Evolutionary conservation across 139 green algal genomes (phyloP).

Genomic region (Chlamydomonas applanata): DNA sequence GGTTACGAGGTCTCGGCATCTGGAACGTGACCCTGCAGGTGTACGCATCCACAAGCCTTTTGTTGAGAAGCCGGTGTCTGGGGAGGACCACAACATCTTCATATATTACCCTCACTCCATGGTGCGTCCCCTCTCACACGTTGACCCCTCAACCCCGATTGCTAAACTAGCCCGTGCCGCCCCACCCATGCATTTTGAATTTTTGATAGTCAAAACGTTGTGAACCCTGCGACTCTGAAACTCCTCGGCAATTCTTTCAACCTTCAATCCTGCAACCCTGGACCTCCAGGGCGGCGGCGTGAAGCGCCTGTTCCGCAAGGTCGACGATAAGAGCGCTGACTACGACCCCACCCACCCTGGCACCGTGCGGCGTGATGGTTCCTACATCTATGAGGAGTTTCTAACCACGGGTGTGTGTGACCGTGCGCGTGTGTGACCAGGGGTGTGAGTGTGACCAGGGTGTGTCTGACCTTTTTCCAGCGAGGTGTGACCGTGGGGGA

Average conservation of each 20-base stretch:
- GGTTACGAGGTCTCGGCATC: too few relatives aligned
- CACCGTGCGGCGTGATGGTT: slow-evolving; percentile 79
- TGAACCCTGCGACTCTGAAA: too few relatives aligned
- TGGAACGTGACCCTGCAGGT: neutral
- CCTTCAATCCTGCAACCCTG: too few relatives aligned
- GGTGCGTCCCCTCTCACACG: too few relatives aligned
- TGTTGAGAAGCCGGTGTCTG: slow-evolving; percentile 94
- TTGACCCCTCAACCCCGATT: too few relatives aligned
- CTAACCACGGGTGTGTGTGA: slow-evolving; percentile 68
- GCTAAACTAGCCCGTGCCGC: too few relatives aligned
- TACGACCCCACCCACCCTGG: slow-evolving; percentile 84
- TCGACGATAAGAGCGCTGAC: slow-evolving; percentile 79
- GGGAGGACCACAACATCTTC: slow-evolving; percentile 95
- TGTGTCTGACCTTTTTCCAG: too few relatives aligned
- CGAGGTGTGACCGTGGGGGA: too few relatives aligned
- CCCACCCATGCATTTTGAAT: too few relatives aligned
- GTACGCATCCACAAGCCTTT: slow-evolving; percentile 93
- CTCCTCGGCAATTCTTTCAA: too few relatives aligned
- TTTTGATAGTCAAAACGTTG: too few relatives aligned
- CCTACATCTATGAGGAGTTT: slow-evolving; percentile 98
- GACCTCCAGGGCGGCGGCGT: slow-evolving; percentile 81
- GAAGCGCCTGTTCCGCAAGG: slow-evolving; percentile 96
- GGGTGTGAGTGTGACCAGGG: neutral
- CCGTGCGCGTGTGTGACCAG: neutral
- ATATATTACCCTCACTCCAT: slow-evolving; percentile 97